A percentile compares a stretch with the other conserved stretches of the same genome.
These are phyloP conservation scores for Gossypium sturtianum DNA, from an alignment of 345 rosid species.

Conservation along the genomic window DNA sequence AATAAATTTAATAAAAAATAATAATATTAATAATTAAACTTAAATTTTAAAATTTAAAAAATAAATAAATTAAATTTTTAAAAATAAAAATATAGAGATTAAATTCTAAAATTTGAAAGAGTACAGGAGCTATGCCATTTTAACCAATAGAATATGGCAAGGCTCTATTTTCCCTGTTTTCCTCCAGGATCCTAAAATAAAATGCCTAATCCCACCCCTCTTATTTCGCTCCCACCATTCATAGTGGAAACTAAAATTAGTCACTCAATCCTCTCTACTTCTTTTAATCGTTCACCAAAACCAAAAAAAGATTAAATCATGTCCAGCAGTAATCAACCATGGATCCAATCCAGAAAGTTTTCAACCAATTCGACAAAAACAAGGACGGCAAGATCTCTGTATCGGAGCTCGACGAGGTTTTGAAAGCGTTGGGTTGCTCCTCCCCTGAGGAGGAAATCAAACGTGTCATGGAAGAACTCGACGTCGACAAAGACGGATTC, in stretches of 20 bases:
- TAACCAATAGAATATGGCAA: no score
- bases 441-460: slow-evolving; percentile 30
- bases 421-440: not conserved
- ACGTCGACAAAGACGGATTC: slow-evolving; percentile 70
- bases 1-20: no score
- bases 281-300: not conserved
- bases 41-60: no score
- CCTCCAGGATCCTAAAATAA: no score
- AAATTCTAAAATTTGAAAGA: no score
- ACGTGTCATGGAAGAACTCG: slow-evolving; percentile 68
- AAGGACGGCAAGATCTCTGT: slow-evolving; percentile 68
- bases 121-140: accelerated
- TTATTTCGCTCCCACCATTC: not conserved
- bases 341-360: slow-evolving; percentile 53
- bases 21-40: accelerated
- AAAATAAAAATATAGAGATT: no score
- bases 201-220: not conserved
- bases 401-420: not conserved
- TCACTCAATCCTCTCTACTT: not conserved
- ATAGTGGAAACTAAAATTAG: not conserved
- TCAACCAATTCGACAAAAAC: slow-evolving; percentile 33
- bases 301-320: not conserved
- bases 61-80: accelerated
- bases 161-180: not conserved
- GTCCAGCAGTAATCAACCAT: not conserved